Conservation (phyloP, 805 yeast species). For the Wickerhamiella domercqiae region DNA sequence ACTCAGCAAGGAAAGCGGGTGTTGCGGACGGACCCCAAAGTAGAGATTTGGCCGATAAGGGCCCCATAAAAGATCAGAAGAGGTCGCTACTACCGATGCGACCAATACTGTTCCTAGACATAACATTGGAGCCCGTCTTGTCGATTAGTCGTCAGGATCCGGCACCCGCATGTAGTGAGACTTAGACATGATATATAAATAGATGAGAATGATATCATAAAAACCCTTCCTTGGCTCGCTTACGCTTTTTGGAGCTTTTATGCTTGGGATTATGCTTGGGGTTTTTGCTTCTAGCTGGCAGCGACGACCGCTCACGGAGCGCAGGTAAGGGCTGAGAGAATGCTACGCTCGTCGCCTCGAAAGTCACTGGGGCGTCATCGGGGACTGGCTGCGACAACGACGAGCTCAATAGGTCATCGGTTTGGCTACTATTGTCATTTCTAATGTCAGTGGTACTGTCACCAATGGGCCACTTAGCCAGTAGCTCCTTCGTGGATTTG, state of each 20-base stretch:
- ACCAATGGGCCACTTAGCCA: not conserved
- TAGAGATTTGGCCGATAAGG: constrained; percentile 81
- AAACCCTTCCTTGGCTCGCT: constrained; percentile 9
- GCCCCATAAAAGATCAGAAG: constrained; percentile 55
- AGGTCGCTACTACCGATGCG: not conserved
- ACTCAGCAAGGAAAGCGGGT: constrained; percentile 57
- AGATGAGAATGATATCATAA: not conserved
- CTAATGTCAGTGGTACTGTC: not conserved
- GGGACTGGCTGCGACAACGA: constrained; percentile 1
- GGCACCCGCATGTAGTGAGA: no score
- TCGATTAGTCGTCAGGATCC: not conserved
- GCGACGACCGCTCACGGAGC: constrained; percentile 1
- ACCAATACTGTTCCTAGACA: not conserved
- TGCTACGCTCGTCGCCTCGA: constrained; percentile 3
- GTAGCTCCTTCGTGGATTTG: not conserved
- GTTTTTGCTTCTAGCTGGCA: constrained; percentile 3
- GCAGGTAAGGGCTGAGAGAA: constrained; percentile 13
- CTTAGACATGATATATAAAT: no score
- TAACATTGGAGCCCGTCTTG: not conserved
- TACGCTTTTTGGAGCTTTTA: no score
- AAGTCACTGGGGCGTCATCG: constrained; percentile 1
- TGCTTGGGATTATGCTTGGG: constrained; percentile 4
- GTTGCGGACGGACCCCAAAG: constrained; percentile 69
- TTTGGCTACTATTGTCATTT: not conserved
- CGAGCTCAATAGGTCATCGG: not conserved